Evolutionary conservation across 1,284 basidiomycete genomes (phyloP), one percentile per base, ranked within the genome.

Genomic region (Sporisorium scitamineum): DNA sequence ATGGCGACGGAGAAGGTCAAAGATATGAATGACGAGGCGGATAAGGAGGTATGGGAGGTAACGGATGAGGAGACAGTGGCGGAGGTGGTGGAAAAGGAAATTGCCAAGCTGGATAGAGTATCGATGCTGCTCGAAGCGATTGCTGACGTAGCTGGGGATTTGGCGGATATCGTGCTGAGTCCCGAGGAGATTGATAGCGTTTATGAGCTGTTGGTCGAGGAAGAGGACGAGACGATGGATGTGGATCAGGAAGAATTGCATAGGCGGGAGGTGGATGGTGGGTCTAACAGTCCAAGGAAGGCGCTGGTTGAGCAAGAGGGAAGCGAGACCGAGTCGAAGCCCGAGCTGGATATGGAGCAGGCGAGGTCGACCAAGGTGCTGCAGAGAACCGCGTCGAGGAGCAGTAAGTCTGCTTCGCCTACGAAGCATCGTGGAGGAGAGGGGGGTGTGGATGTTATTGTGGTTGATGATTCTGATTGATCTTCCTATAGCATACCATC

Each of bases 181-280:
- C 81, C 81, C 2, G 78, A 76, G 13, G 81, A 83, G 59, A 74
- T 78, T 13, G 80, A 83, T 39, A 61, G 60, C 4, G 71, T 80
- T 0, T 83, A 77, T 47, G 81, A 83, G 32, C 45, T 80, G 26
- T 53, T 82, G 18, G 73, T 61, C 1, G 37, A 32, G 16, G 73
- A 71, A 14, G 72, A 70, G n/a, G 65, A 64, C 3, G 74, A 61
- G 9, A 45, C 22, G 41, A 68, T 65, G 61, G 58, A 61, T 24
- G 61, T 66, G 7, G 70, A 64, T 27, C 27, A 7, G 20, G 58
- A 59, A 13, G 45, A 47, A 24, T 0, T 32, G 31, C 29, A 27
- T 1, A 27, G 26, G 27, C 47, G 22, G 2, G 39, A 24, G 20
- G 18, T 24, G 18, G 27, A 29, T 22, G 44, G n/a, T 29, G 2